A percentile compares a stretch with the other conserved stretches of the same genome.
Conservation (phyloP, 305 asterid genomes). For the Plantago lanceolata region DNA sequence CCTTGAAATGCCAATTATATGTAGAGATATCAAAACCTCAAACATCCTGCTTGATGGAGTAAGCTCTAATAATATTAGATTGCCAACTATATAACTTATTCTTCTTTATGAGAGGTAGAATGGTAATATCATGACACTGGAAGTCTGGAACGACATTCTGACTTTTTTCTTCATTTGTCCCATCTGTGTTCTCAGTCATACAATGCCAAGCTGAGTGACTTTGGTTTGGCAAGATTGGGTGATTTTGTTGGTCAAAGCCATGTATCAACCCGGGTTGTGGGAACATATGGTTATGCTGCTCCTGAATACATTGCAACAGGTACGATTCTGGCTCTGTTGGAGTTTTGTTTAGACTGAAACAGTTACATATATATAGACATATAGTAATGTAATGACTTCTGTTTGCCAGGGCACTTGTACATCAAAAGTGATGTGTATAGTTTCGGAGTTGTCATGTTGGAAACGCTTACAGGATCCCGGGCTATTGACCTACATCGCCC, state of each 20-base stretch:
- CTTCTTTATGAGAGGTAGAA: too few relatives aligned
- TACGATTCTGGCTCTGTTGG: not conserved
- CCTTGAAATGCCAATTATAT: constrained; percentile 22
- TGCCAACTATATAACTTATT: not conserved
- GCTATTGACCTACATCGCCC: constrained; percentile 22
- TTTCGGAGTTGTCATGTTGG: constrained; percentile 34
- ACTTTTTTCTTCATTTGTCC: constrained; percentile 1
- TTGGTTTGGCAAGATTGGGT: constrained; percentile 37
- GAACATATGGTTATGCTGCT: constrained; percentile 35
- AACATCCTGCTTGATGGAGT: constrained; percentile 46
- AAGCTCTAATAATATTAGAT: constrained; percentile 10
- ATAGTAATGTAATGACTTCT: constrained; percentile 9
- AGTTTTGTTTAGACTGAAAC: not conserved
- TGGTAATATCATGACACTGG: not conserved
- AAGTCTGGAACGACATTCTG: not conserved
- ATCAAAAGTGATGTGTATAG: constrained; percentile 33
- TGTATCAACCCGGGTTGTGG: constrained; percentile 31
- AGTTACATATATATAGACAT: too few relatives aligned
- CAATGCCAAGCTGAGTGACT: constrained; percentile 33
- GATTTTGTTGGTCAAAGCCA: constrained; percentile 22
- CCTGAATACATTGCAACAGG: constrained; percentile 35
- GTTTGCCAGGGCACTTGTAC: constrained; percentile 32
- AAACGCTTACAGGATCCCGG: constrained; percentile 37
- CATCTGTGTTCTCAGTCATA: constrained; percentile 27
- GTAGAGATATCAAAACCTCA: constrained; percentile 43